Conservation (phyloP, 2,329 filamentous ascomycete species). For the Botryosphaeria dothidea region DNA sequence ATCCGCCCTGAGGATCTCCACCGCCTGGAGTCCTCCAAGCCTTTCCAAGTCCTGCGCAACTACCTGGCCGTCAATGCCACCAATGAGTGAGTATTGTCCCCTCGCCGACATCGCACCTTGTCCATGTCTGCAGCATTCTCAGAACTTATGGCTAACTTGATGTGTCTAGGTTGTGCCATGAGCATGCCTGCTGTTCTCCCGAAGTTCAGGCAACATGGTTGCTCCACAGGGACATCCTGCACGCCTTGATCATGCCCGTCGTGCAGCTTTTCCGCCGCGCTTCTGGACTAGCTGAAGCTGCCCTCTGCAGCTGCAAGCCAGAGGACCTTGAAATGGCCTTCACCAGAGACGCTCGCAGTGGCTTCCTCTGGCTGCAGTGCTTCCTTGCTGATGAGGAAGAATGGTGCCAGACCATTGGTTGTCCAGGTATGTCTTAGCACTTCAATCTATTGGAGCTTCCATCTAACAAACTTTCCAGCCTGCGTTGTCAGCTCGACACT, state of each 20-base stretch:
- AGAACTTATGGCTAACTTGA: constrained; percentile 23
- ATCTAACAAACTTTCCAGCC: constrained; percentile 30
- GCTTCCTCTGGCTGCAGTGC: constrained; percentile 61
- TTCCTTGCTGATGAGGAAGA: constrained; percentile 59
- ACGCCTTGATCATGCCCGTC: constrained; percentile 60
- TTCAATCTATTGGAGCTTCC: constrained; percentile 8
- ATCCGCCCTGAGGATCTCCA: constrained; percentile 45
- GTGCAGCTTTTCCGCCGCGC: constrained; percentile 58
- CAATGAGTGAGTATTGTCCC: constrained; percentile 33
- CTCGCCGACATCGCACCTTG: constrained; percentile 1
- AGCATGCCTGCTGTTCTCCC: constrained; percentile 37
- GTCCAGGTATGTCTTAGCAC: constrained; percentile 41
- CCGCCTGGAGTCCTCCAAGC: constrained; percentile 40
- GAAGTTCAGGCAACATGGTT: constrained; percentile 44
- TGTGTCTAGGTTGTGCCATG: constrained; percentile 47
- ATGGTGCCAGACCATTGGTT: constrained; percentile 59
- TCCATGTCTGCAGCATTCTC: constrained; percentile 41
- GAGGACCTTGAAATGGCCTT: constrained; percentile 60
- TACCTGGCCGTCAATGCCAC: constrained; percentile 42
- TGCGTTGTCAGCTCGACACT: constrained; percentile 47
- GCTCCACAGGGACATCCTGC: constrained; percentile 60
- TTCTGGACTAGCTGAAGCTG: constrained; percentile 52
- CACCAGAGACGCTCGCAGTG: constrained; percentile 56
- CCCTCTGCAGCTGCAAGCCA: constrained; percentile 48
- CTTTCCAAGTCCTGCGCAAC: constrained; percentile 45